Evolutionary conservation across 2,329 filamentous ascomycete genomes (phyloP).

Genomic region (Orbilia quercus): DNA sequence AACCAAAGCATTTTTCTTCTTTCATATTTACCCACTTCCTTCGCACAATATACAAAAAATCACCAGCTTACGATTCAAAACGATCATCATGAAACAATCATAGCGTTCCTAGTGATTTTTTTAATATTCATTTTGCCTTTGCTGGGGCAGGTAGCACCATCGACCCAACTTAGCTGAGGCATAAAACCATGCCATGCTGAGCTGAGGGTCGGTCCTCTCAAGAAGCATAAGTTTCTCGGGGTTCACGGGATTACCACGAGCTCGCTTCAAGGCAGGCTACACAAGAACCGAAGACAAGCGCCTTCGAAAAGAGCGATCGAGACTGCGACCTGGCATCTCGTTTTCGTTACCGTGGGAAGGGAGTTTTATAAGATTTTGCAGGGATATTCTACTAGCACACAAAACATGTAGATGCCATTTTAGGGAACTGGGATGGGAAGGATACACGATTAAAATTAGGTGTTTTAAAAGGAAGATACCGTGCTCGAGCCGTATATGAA

Average conservation of each 20-base stretch:
- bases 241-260: not conserved
- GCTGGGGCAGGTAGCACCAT: not conserved
- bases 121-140: not conserved
- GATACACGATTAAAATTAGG: not conserved
- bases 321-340: conserved; percentile 16
- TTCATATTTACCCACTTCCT: conserved; percentile 9
- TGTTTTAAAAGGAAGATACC: not conserved
- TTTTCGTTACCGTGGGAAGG: conserved; percentile 14
- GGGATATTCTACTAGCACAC: conserved; percentile 33
- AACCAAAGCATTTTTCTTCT: conserved; percentile 13
- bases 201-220: not conserved
- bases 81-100: conserved; percentile 44
- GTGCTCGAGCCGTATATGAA: too few species aligned
- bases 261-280: not conserved
- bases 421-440: conserved; percentile 8
- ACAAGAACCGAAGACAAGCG: not conserved
- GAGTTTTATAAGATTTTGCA: conserved; percentile 30
- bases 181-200: not conserved
- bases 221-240: too few species aligned
- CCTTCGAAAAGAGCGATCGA: conserved; percentile 8
- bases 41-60: conserved; percentile 15
- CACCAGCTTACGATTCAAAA: conserved; percentile 51
- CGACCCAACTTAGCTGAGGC: not conserved
- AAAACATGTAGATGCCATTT: conserved; percentile 27
- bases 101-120: conserved; percentile 34